phyloP scores from a whole-genome alignment of 805 yeast species.

The Cyberlindnera saturnus region DNA sequence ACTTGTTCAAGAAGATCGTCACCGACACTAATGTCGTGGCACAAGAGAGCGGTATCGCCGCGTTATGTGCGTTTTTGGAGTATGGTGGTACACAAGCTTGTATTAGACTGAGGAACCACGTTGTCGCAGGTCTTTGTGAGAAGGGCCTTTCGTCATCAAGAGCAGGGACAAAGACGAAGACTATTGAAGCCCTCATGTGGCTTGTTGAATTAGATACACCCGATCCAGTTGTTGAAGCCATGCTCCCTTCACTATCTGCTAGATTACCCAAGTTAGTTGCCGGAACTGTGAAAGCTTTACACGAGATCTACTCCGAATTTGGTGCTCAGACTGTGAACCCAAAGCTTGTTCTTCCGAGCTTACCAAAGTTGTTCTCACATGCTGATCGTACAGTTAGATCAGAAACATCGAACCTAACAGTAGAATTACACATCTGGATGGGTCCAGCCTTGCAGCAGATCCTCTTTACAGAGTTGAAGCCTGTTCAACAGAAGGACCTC shows the following conservation, averaged over 20 bases:
- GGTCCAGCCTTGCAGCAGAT: conserved; percentile 52
- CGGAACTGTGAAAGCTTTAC: conserved; percentile 53
- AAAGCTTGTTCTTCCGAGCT: conserved; percentile 44
- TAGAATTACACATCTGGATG: conserved; percentile 68
- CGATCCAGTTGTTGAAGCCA: conserved; percentile 57
- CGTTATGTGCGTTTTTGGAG: conserved; percentile 49
- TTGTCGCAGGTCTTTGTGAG: conserved; percentile 57
- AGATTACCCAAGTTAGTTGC: conserved; percentile 75
- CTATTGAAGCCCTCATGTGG: conserved; percentile 56
- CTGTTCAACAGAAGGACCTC: conserved; percentile 86
- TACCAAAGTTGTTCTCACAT: conserved; percentile 73
- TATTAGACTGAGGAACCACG: conserved; percentile 33
- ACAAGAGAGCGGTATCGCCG: conserved; percentile 70
- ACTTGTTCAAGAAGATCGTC: conserved; percentile 49
- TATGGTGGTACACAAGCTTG: conserved; percentile 45
- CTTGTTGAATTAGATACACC: conserved; percentile 64
- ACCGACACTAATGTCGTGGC: conserved; percentile 87
- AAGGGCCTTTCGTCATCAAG: conserved; percentile 76
- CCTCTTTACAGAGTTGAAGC: conserved; percentile 69
- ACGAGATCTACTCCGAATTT: conserved; percentile 43
- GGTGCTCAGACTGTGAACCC: conserved; percentile 62
- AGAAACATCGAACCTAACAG: conserved; percentile 64
- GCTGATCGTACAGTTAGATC: conserved; percentile 83
- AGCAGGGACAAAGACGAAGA: conserved; percentile 61
- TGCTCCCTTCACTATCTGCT: conserved; percentile 56